Conservation (phyloP, 1,284 basidiomycete genomes). For the Melampsora occidentalis region DNA sequence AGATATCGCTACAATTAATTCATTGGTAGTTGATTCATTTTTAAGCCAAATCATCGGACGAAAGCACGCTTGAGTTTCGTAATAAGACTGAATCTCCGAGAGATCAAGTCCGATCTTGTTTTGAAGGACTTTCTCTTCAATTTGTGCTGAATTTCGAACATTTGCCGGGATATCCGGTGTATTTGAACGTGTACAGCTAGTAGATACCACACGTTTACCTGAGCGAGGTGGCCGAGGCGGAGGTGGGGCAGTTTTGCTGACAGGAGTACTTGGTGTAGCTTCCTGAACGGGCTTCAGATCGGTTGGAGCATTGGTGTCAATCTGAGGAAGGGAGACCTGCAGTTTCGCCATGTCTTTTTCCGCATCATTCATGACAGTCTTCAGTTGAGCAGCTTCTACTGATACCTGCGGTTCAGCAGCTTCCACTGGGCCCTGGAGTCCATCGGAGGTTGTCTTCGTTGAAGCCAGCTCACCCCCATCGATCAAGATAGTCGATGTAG, state of each 20-base stretch:
- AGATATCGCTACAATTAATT: slow-evolving; percentile 4
- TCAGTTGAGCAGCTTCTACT: neutral
- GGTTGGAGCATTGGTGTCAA: neutral
- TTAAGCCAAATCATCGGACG: slow-evolving; percentile 7
- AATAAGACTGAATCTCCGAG: neutral
- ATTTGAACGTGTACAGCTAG: neutral
- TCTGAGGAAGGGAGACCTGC: neutral
- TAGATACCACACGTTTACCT: neutral
- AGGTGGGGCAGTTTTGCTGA: neutral
- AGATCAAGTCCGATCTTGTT: neutral
- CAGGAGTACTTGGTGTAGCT: neutral
- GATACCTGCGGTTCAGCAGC: neutral
- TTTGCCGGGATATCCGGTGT: neutral
- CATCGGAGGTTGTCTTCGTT: too few relatives aligned
- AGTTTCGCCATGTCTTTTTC: neutral
- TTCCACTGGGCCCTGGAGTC: too few relatives aligned
- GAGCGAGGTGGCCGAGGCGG: slow-evolving; percentile 5
- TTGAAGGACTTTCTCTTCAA: too few relatives aligned
- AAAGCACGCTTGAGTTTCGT: neutral
- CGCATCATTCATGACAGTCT: neutral
- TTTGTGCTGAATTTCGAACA: neutral
- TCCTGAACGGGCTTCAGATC: neutral
- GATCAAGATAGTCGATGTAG: too few relatives aligned
- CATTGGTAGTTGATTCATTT: neutral
- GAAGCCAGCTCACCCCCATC: too few relatives aligned